Base-by-base conservation (phyloP, 345 rosid species). In the Salix caprea region DNA sequence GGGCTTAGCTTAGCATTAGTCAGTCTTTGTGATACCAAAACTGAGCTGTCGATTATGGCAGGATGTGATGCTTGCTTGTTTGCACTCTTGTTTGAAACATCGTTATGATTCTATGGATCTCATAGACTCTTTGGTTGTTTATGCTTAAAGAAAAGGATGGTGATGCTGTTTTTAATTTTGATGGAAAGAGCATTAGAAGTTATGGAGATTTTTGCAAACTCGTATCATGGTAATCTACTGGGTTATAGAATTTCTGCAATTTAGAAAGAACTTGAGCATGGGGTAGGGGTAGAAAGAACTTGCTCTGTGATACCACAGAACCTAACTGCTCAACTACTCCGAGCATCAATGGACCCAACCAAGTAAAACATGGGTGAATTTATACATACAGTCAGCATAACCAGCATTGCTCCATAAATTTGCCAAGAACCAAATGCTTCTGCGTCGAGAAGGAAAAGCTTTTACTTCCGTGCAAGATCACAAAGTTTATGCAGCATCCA, bases 51-150 rank as follows among this genome's bases (percentile, higher is more conserved):
- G 8, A 60, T 39, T 26, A 62, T 36, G 7, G 12, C 34, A 67
- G 52, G 14, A 75, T 66, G 58, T 67, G 54, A 40, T 62, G n/a
- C 19, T 54, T 66, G 68, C 42, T 69, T 69, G 79, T n/a, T 32
- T 52, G 56, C 15, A 4, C 9, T 19, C 40, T 28, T 4, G 30
- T 6, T 40, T 40, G 44, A 19, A 46, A 42, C 10, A 24, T 72
- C 34, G n/a, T 16, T 40, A 14, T 39, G 24, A 40, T 21, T 30
- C 2, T 54, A 19, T 61, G 52, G 37, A 13, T 61, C 19, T 3
- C 37, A 34, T 18, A 7, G 56, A 30, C 26, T 60, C 65, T 71
- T 62, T 42, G 30, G 26, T 40, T 7, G 56, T 73, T 24, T 26
- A 48, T 4, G 28, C 28, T 58, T 58, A n/a, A 58, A 58, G 28